Conservation (phyloP, 1,139 yeast species). For the Arxiozyma bovina region DNA sequence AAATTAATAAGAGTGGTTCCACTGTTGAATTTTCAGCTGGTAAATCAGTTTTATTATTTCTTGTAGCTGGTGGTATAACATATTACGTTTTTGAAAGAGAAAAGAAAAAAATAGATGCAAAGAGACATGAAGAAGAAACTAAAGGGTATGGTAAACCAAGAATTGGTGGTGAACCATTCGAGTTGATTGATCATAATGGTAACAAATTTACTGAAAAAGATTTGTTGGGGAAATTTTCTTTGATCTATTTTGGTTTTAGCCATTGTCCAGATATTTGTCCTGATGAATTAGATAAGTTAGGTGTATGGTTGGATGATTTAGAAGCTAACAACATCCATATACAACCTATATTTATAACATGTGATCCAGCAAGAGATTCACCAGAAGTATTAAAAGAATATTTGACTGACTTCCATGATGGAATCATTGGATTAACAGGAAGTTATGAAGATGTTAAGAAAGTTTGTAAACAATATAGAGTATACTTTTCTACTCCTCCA, state of each 20-base stretch:
- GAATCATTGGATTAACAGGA: conserved; percentile 87
- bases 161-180: conserved; percentile 91
- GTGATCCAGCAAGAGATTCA: conserved; percentile 93
- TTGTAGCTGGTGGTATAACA: conserved; percentile 58
- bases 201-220: conserved; percentile 67
- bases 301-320: conserved; percentile 63
- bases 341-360: conserved; percentile 86
- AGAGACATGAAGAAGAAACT: conserved; percentile 74
- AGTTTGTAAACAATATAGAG: conserved; percentile 83
- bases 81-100: conserved; percentile 62
- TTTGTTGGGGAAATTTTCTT: conserved; percentile 66
- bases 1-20: conserved; percentile 21
- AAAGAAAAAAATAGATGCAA: conserved; percentile 57
- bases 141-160: conserved; percentile 86
- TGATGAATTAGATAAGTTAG: conserved; percentile 89
- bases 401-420: conserved; percentile 79
- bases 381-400: conserved; percentile 79
- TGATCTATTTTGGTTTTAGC: conserved; percentile 92
- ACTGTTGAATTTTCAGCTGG: conserved; percentile 64
- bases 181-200: conserved; percentile 61
- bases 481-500: conserved; percentile 92
- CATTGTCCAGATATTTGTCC: conserved; percentile 99
- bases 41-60: conserved; percentile 64
- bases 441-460: conserved; percentile 74
- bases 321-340: conserved; percentile 46